These are phyloP conservation scores for Leptomonas seymouri DNA, from an alignment of 208 protist species.

Conservation along the genomic window DNA sequence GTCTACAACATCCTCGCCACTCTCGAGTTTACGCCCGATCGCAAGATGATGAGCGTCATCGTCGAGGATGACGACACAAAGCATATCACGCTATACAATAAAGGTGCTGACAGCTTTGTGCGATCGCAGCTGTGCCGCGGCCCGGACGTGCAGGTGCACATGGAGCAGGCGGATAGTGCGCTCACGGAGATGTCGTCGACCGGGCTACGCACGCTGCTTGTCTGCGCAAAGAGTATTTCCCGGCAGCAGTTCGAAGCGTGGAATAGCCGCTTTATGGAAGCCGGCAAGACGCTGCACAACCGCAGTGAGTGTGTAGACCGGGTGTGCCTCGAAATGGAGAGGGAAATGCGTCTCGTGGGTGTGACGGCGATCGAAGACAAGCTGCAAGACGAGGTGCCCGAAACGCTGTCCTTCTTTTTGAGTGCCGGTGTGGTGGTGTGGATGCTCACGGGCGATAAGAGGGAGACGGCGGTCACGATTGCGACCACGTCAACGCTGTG, in stretches of 20 bases:
- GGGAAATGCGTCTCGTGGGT: conserved; percentile 86
- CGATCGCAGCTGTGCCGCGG: conserved; percentile 48
- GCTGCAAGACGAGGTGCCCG: conserved; percentile 95
- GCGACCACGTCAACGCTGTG: conserved; percentile 82
- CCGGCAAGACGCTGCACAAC: conserved; percentile 58
- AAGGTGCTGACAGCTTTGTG: conserved; percentile 90
- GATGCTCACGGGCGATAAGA: conserved; percentile 98
- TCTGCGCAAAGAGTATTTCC: conserved; percentile 69
- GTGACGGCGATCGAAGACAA: conserved; percentile 97
- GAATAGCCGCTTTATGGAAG: conserved; percentile 54
- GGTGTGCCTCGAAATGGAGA: conserved; percentile 93
- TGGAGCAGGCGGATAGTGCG: conserved; percentile 38
- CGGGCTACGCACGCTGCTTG: conserved; percentile 90
- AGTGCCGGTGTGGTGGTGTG: conserved; percentile 95
- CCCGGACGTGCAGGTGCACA: conserved; percentile 50
- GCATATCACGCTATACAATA: conserved; percentile 88
- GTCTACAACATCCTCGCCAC: conserved; percentile 84
- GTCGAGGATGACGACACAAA: conserved; percentile 59
- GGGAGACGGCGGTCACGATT: conserved; percentile 94
- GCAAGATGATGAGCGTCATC: conserved; percentile 95
- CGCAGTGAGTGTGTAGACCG: conserved; percentile 69
- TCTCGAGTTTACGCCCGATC: conserved; percentile 88
- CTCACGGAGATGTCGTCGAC: conserved; percentile 79
- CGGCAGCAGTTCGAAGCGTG: conserved; percentile 66
- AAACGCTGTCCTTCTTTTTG: conserved; percentile 93